Evolutionary conservation across 257 asterid species (phyloP), one percentile per base, ranked within the genome.

Genomic region (Echium plantagineum): DNA sequence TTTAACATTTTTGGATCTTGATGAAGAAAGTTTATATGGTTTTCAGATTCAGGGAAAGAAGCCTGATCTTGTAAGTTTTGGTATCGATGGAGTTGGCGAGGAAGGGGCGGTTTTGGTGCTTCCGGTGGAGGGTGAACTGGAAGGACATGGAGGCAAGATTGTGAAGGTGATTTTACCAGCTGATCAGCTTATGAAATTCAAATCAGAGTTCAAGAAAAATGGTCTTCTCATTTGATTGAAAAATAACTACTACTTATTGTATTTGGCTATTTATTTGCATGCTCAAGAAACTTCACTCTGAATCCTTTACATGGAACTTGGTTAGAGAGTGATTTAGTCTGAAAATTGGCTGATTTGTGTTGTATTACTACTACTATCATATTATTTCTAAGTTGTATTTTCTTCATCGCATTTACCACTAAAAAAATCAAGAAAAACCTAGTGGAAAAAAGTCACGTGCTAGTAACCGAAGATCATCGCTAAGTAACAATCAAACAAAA

Each of bases 81-180:
- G 35, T 7, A 62, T 85, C 16, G 90, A 88, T n/a, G 90, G 90
- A 2, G 83, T 84, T 24, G 95, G 95, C 1, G 94, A 85, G 5
- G 62, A 72, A 8, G 98, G 98, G 20, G 75, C 74, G 7, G 80
- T 88, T 62, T 46, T 91, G 63, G 85, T 91, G 66, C 84, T 80
- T 18, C 87, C 87, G 3, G 75, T n/a, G n/a, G n/a, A n/a, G 4
- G 71, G 57, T 1, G 75, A 53, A n/a, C n/a, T n/a, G n/a, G n/a
- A n/a, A n/a, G n/a, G n/a, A n/a, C n/a, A n/a, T n/a, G n/a, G n/a
- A n/a, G n/a, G n/a, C n/a, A n/a, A n/a, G n/a, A n/a, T n/a, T n/a
- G n/a, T n/a, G n/a, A 76, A 57, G n/a, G 72, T 72, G 53, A 72
- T 73, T 49, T 67, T 91, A 78, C 90, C 94, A 2, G 83, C 78